Base-by-base conservation (phyloP, 2,329 filamentous ascomycete species). In the Corinectria fuckeliana region DNA sequence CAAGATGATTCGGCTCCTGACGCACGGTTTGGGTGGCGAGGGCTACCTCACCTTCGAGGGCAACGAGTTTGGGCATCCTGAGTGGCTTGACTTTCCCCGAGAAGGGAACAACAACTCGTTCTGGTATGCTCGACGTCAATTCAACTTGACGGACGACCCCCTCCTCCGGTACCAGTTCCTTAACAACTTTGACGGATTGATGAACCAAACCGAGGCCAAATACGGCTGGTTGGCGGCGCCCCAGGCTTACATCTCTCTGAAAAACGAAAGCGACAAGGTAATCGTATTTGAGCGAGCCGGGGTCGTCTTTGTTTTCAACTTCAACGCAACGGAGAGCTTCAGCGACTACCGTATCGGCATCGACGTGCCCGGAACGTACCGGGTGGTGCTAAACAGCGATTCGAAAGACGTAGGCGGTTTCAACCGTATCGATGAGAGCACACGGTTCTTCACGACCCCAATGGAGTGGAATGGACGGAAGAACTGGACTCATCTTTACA, bases 41-140 rank as follows among this genome's bases (percentile, higher is more conserved):
- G 95, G 94, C 36, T 99, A 97, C 73, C 90, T 99, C 52, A 99
- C 98, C 80, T 99, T 99, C 70, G 93, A 97, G 79, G 95, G 95
- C 61, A 99, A 99, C 77, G 95, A 99, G 77, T 99, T 99, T 72
- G 95, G 95, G 1, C 95, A 99, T 74, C 95, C 95, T 0, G 95
- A 99, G 77, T 99, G 95, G 95, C 90, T 99, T 36, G 95, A 99
- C 76, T 99, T 99, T 77, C 95, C 95, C 4, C 91, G 95, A 50
- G 92, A 89, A 71, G 95, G 95, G 59, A 97, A 97, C 78, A 80
- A 88, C 72, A 96, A 97, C 78, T 95, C 91, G 44, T 97, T 93
- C 82, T 94, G 92, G 88, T 97, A 97, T 73, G 93, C 93, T 3
- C 88, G 95, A 20, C 90, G 95, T 59, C 94, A 97, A 75, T 88